Conservation (phyloP, 2,329 filamentous ascomycete species). For the Daldinia eschscholtzii region DNA sequence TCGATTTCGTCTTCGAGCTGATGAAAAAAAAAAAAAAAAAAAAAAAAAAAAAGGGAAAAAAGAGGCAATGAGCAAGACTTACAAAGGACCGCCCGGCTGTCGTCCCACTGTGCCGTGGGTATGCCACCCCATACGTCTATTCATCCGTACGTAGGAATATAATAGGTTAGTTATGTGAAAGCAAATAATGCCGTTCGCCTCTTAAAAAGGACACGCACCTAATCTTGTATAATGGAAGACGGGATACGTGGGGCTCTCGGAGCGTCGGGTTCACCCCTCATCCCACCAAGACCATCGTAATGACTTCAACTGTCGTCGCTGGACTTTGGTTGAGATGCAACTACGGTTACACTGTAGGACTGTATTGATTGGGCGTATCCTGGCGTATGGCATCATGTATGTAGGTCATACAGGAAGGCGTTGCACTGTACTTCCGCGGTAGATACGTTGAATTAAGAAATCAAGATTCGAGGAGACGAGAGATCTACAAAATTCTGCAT, state of each 20-base stretch:
- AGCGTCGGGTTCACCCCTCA: conserved; percentile 34
- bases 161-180: conserved; percentile 10
- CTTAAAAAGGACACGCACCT: conserved; percentile 12
- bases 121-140: conserved; percentile 11
- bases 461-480: conserved; percentile 42
- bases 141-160: conserved; percentile 1
- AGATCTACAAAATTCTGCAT: conserved; percentile 43
- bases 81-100: conserved; percentile 10
- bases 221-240: conserved; percentile 12
- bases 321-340: conserved; percentile 39
- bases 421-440: conserved; percentile 41
- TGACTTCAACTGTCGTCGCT: conserved; percentile 35
- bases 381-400: conserved; percentile 44
- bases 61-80: conserved; percentile 19
- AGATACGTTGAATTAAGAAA: conserved; percentile 39
- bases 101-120: conserved; percentile 27
- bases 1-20: conserved; percentile 18
- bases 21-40: conserved; percentile 1
- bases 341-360: conserved; percentile 34
- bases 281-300: conserved; percentile 35
- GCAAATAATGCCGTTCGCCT: conserved; percentile 7
- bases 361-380: conserved; percentile 32
- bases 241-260: conserved; percentile 37
- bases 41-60: background rate
- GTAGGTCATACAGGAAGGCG: conserved; percentile 44